These are phyloP conservation scores for Lepiota venenata DNA, from an alignment of 768 basidiomycete species.

Conservation along the genomic window DNA sequence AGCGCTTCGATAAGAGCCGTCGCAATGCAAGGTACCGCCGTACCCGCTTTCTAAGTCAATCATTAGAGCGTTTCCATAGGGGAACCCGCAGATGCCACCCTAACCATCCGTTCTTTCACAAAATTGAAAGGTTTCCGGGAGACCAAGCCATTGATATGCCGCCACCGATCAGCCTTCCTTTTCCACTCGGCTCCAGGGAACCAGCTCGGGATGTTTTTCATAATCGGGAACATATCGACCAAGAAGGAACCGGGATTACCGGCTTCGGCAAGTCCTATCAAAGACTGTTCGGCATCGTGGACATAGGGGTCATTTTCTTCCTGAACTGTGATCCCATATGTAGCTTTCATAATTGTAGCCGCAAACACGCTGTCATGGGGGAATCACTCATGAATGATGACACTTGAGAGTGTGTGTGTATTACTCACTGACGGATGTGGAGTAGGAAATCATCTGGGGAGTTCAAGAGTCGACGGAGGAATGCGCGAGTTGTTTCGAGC, in stretches of 20 bases:
- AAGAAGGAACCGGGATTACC: constrained; percentile 28
- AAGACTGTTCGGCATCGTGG: constrained; percentile 20
- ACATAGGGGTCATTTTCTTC: constrained; percentile 31
- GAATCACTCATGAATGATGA: too few species aligned
- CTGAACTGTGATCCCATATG: constrained; percentile 30
- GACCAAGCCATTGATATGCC: constrained; percentile 23
- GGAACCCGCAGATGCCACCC: too few species aligned
- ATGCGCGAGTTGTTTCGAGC: neutral
- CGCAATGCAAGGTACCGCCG: too few species aligned
- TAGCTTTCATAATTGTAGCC: constrained; percentile 25
- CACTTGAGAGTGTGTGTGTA: too few species aligned
- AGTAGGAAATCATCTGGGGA: too few species aligned
- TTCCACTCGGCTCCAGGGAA: constrained; percentile 44
- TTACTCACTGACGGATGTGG: too few species aligned
- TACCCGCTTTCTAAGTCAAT: too few species aligned
- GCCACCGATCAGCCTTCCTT: constrained; percentile 31
- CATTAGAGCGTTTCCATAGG: neutral
- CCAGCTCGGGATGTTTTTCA: constrained; percentile 31
- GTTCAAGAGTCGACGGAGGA: constrained; percentile 29
- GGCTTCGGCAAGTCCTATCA: constrained; percentile 20
- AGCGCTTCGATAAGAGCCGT: too few species aligned
- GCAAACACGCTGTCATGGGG: constrained; percentile 27
- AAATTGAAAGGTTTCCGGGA: constrained; percentile 29
- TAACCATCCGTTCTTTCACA: constrained; percentile 27
- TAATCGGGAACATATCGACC: constrained; percentile 24